A percentile compares a stretch with the other conserved stretches of the same genome.
phyloP scores from a whole-genome alignment of 1,284 basidiomycete genomes.

The Irpex sp. region DNA sequence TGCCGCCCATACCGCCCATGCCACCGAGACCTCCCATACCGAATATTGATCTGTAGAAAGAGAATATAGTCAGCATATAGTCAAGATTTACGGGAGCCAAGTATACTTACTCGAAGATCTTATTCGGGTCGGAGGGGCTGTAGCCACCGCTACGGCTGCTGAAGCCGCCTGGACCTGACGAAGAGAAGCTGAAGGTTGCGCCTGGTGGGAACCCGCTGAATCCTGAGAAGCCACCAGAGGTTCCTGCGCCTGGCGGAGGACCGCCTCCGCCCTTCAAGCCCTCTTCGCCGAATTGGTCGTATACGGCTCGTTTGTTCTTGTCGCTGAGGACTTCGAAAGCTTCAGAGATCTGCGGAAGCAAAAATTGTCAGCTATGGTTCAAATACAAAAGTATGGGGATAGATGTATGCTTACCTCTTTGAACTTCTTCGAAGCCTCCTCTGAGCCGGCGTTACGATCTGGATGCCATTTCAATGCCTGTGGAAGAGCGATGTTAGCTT shows the following conservation, averaged over 20 bases:
- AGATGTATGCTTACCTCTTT: conserved; percentile 65
- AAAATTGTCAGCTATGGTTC: not conserved
- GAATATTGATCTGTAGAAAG: conserved; percentile 62
- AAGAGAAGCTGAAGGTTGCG: conserved; percentile 59
- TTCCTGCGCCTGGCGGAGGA: conserved; percentile 46
- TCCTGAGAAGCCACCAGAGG: conserved; percentile 44
- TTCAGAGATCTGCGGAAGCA: conserved; percentile 73
- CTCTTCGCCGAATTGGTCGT: conserved; percentile 96
- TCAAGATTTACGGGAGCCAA: not conserved
- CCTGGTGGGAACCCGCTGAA: conserved; percentile 48
- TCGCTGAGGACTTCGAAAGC: conserved; percentile 97
- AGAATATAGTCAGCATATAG: conserved; percentile 17
- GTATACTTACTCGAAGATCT: conserved; percentile 77
- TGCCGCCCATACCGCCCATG: conserved; percentile 35
- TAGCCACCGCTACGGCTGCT: conserved; percentile 50
- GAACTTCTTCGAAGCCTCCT: conserved; percentile 87
- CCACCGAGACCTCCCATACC: conserved; percentile 41
- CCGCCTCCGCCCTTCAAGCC: conserved; percentile 78
- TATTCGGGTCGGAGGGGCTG: conserved; percentile 81
- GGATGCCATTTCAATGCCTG: conserved; percentile 66
- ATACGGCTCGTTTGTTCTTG: conserved; percentile 88
- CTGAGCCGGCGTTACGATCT: conserved; percentile 79
- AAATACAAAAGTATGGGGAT: too few relatives aligned
- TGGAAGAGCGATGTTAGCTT: not conserved
- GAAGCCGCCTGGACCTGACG: conserved; percentile 40